Conservation (phyloP, 2,329 filamentous ascomycete species). For the Arthrobotrys iridis region DNA sequence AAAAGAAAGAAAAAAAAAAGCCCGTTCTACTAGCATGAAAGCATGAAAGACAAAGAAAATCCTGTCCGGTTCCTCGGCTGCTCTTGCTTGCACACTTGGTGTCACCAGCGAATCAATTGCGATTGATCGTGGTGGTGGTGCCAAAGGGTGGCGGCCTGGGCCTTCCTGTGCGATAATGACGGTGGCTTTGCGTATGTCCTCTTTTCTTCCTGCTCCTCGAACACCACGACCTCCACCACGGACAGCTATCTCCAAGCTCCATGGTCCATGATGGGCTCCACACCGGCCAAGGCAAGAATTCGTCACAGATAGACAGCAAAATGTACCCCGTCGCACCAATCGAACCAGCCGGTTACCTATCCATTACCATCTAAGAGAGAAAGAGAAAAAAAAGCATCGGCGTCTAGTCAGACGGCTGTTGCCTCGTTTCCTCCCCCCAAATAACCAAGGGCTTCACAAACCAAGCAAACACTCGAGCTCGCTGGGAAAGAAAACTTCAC, state of each 20-base stretch:
- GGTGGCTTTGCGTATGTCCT: conserved; percentile 52
- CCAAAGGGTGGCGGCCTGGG: conserved; percentile 14
- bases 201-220: no score
- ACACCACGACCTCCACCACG: neutral
- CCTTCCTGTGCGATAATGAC: conserved; percentile 39
- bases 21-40: neutral
- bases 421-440: conserved; percentile 17
- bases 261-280: no score
- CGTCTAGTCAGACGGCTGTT: conserved; percentile 42
- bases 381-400: neutral
- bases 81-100: conserved; percentile 46
- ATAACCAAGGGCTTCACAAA: neutral
- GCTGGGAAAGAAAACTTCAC: neutral
- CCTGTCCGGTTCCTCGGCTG: conserved; percentile 18
- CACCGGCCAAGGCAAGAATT: neutral
- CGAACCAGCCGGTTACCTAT: conserved; percentile 3
- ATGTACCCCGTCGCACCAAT: conserved; percentile 13
- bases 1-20: conserved; percentile 1
- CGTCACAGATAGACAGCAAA: conserved; percentile 13
- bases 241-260: conserved; percentile 26
- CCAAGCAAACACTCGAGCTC: neutral
- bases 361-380: no score
- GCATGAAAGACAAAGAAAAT: neutral
- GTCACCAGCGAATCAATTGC: conserved; percentile 12
- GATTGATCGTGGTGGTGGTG: neutral